Evolutionary conservation across 116 monocot species (phyloP), one percentile per base, ranked within the genome.

Genomic region (Phalaenopsis hybrid): DNA sequence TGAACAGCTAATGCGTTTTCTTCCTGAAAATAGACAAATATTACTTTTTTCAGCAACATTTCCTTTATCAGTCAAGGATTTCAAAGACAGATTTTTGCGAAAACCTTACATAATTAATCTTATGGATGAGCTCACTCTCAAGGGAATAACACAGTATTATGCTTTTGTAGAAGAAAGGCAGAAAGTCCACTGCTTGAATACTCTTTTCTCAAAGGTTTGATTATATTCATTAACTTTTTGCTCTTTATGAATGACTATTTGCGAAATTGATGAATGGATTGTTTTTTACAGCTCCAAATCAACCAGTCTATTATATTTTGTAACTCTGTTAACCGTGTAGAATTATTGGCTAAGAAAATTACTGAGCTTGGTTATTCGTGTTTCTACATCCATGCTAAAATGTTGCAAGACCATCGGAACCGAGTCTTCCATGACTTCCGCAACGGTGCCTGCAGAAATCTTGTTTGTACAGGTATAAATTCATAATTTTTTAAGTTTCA

Each of bases 261-360:
- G 34, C 37, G 15, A 75, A 45, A 75, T 13, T 44, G 45, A 75
- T 44, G 33, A 75, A 44, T 46, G 4, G 16, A 45, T 9, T 75
- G 18, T 20, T 20, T 59, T 74, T 83, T 44, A 5, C 90, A 96
- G 96, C 94, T 96, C 79, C 96, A 96, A 96, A 96, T 96, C 74
- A 96, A 96, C 78, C 94, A 94, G 76, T 96, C 96, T 46, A 96
- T 96, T 81, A 92, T 94, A 88, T 97, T 94, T 82, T 98, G 97
- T 74, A 98, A 98, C 82, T 98, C 97, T 46, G 94, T 98, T 44
- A 98, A 94, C 57, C 91, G 97, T 18, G 97, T 98, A 57, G 97
- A 98, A 55, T 82, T 98, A 9, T 81, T 98, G 83, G 97, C 97
- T 33, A 98, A 88, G 86, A 94, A 98, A 81, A 98, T 98, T 41